phyloP scores from a whole-genome alignment of 2,329 filamentous ascomycete species.

The Verticillium zaregamsianum region DNA sequence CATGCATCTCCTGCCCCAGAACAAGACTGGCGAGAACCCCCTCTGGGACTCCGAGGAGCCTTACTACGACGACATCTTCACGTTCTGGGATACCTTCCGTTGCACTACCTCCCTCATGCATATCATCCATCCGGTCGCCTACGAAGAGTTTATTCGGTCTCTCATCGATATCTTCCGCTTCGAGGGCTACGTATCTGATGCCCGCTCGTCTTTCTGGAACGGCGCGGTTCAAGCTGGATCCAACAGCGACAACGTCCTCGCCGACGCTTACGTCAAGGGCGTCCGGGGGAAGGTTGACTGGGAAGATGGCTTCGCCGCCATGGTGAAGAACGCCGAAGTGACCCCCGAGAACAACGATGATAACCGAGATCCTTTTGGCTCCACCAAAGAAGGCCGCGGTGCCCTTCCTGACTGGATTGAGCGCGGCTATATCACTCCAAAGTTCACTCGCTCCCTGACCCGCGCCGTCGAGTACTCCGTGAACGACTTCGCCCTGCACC shows the following conservation, averaged over 20 bases:
- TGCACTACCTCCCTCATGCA: constrained; percentile 63
- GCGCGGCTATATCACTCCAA: constrained; percentile 62
- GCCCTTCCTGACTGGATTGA: constrained; percentile 65
- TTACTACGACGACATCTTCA: constrained; percentile 70
- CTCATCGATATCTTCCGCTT: constrained; percentile 65
- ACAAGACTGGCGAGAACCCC: constrained; percentile 68
- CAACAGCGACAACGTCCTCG: constrained; percentile 68
- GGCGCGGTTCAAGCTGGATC: constrained; percentile 66
- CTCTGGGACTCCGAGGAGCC: constrained; percentile 60
- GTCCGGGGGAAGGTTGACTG: constrained; percentile 60
- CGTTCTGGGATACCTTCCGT: constrained; percentile 63
- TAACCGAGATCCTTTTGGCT: constrained; percentile 51
- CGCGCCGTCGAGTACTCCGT: constrained; percentile 63
- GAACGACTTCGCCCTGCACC: constrained; percentile 65
- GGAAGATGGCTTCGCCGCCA: constrained; percentile 57
- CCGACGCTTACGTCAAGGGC: constrained; percentile 68
- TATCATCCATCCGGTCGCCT: constrained; percentile 56
- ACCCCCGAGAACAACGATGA: constrained; percentile 56
- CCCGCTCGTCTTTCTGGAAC: constrained; percentile 64
- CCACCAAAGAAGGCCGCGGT: constrained; percentile 63
- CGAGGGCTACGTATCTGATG: constrained; percentile 62
- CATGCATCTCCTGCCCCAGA: constrained; percentile 65
- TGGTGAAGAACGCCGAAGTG: constrained; percentile 64
- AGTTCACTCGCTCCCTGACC: constrained; percentile 56
- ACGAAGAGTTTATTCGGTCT: constrained; percentile 63